A percentile compares a stretch with the other conserved stretches of the same genome.
These are phyloP conservation scores for Trichoderma sp. DNA, from an alignment of 2,329 filamentous ascomycete species.

Conservation along the genomic window DNA sequence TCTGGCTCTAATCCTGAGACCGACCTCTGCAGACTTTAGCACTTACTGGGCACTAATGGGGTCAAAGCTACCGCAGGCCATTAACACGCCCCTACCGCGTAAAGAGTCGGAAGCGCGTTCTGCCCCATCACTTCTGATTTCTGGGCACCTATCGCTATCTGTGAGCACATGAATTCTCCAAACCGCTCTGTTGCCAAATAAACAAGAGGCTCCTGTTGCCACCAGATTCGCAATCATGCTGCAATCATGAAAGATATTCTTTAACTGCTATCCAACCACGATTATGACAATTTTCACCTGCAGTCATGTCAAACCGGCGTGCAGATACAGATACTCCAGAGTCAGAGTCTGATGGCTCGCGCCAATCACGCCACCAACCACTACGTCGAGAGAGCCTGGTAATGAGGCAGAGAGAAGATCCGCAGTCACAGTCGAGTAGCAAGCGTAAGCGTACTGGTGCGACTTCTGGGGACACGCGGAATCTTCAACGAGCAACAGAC, in stretches of 20 bases:
- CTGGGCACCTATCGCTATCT: neutral
- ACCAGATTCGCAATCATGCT: neutral
- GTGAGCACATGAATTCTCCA: neutral
- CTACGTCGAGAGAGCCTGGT: slow-evolving; percentile 30
- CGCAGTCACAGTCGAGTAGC: slow-evolving; percentile 29
- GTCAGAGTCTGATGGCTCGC: slow-evolving; percentile 29
- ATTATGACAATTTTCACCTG: slow-evolving; percentile 33
- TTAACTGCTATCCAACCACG: neutral
- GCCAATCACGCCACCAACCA: slow-evolving; percentile 28
- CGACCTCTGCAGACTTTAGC: neutral
- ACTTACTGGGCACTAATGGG: neutral
- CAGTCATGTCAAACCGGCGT: slow-evolving; percentile 25
- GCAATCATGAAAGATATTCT: neutral
- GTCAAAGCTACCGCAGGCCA: neutral
- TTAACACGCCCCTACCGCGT: neutral
- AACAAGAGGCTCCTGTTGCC: neutral
- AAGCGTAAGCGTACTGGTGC: slow-evolving; percentile 40
- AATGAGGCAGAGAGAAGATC: slow-evolving; percentile 33
- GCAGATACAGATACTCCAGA: neutral
- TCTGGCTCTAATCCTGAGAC: no score
- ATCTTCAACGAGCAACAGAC: slow-evolving; percentile 25
- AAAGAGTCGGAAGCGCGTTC: neutral
- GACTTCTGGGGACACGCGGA: slow-evolving; percentile 29
- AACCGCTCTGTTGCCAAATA: neutral
- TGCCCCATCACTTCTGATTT: neutral